Evolutionary conservation across 257 asterid species (phyloP).

Genomic region (Osmanthus fragrans): DNA sequence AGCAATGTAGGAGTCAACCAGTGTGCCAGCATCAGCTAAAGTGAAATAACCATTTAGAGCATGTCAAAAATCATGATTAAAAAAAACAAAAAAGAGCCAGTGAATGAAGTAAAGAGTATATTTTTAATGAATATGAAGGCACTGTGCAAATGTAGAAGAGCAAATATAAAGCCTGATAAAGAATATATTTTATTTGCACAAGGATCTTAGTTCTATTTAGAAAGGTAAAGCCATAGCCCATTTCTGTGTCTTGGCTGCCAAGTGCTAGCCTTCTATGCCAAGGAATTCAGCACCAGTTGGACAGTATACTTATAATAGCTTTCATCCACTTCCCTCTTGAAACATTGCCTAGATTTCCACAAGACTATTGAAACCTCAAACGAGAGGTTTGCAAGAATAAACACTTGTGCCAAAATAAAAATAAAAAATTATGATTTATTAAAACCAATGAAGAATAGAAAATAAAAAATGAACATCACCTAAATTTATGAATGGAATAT

Average conservation of each 20-base stretch:
- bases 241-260: constrained; percentile 4
- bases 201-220: constrained; percentile 7
- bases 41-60: constrained; percentile 20
- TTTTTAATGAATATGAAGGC: constrained; percentile 8
- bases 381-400: neutral
- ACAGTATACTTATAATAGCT: neutral
- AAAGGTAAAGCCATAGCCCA: neutral
- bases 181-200: neutral
- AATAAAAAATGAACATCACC: neutral
- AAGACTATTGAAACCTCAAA: neutral
- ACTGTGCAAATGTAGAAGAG: constrained; percentile 17
- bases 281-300: constrained; percentile 6
- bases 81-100: constrained; percentile 45
- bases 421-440: neutral
- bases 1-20: constrained; percentile 83
- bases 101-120: constrained; percentile 18
- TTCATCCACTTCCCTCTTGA: constrained; percentile 1
- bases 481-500: neutral
- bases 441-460: neutral
- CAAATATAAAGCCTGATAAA: constrained; percentile 6
- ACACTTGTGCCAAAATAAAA: neutral
- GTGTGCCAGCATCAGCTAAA: constrained; percentile 86
- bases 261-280: constrained; percentile 2
- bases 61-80: constrained; percentile 40
- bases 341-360: constrained; percentile 5